Evolutionary conservation across 805 yeast species (phyloP).

Genomic region (Lipomyces kockii): DNA sequence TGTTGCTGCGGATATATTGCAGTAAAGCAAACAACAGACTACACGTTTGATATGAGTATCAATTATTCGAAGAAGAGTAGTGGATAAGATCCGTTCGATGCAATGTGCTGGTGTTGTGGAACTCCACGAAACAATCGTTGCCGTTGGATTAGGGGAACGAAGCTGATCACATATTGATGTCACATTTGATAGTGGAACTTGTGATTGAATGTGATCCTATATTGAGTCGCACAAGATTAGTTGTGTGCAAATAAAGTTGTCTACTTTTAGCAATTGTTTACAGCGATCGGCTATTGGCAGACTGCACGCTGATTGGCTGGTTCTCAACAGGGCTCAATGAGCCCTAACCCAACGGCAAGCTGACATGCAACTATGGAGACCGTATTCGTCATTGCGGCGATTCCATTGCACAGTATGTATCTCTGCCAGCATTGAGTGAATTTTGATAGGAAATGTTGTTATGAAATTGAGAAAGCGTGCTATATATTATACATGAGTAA

Average conservation of each 20-base stretch:
- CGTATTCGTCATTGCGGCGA: neutral
- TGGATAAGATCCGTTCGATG: no score
- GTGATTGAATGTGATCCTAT: no score
- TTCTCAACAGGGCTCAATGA: no score
- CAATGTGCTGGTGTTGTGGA: no score
- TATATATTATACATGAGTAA: no score
- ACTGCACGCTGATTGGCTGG: neutral
- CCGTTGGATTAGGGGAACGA: no score
- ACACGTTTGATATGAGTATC: neutral
- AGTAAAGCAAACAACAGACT: neutral
- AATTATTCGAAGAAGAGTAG: no score
- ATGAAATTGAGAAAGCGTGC: no score
- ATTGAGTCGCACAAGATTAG: neutral
- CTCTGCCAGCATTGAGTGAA: neutral
- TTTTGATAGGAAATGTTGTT: neutral
- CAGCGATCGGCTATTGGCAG: neutral
- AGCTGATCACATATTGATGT: no score
- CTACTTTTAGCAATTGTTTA: neutral
- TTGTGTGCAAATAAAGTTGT: neutral
- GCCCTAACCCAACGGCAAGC: neutral
- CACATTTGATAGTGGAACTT: no score
- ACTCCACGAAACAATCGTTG: no score
- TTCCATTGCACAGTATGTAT: neutral
- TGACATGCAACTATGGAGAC: neutral
- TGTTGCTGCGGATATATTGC: neutral